Evolutionary conservation across 1,284 basidiomycete species (phyloP).

Genomic region (Austropuccinia psidii): DNA sequence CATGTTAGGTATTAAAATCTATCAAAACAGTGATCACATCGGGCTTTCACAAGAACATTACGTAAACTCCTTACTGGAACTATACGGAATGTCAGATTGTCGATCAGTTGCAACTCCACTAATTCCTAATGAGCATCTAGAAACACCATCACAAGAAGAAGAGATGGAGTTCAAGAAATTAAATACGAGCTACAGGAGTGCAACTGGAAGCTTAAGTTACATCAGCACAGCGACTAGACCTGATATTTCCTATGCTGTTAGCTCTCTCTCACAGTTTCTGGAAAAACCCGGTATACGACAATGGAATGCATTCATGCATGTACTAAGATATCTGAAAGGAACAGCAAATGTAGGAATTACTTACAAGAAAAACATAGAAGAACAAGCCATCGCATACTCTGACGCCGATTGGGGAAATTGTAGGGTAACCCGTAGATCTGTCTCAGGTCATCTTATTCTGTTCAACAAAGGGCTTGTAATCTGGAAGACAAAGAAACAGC

Average conservation of each 20-base stretch:
- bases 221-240: neutral
- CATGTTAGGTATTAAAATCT: neutral
- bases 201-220: neutral
- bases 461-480: neutral
- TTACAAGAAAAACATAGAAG: neutral
- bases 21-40: neutral
- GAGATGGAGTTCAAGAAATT: neutral
- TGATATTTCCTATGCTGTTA: neutral
- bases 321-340: neutral
- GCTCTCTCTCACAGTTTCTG: neutral
- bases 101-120: neutral
- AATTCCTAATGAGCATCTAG: neutral
- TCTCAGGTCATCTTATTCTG: neutral
- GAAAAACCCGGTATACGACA: neutral
- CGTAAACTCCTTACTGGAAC: neutral
- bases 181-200: neutral
- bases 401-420: neutral
- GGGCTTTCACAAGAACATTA: conserved; percentile 6
- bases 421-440: neutral
- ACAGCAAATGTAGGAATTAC: neutral
- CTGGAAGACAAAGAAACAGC: conserved; percentile 6
- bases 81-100: neutral
- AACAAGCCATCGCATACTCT: neutral
- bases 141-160: neutral
- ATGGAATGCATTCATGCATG: neutral